These are phyloP conservation scores for Phialophora tarda DNA, from an alignment of 2,329 filamentous ascomycete genomes.

Conservation along the genomic window DNA sequence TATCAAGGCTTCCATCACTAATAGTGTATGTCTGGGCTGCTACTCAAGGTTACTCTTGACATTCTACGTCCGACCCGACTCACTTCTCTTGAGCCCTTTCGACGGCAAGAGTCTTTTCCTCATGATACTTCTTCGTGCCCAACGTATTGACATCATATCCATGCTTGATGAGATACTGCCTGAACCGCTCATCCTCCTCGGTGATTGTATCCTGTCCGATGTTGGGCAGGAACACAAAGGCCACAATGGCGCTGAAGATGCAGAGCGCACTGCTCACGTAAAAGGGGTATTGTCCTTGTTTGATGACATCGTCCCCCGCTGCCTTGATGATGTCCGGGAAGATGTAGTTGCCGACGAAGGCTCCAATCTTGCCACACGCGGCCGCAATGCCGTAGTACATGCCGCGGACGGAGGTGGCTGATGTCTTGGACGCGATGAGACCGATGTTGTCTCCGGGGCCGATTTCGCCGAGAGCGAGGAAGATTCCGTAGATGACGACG, in stretches of 20 bases:
- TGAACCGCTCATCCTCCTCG: slow-evolving; percentile 75
- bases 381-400: slow-evolving; percentile 66
- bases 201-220: slow-evolving; percentile 80
- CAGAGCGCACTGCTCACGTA: slow-evolving; percentile 81
- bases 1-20: background rate
- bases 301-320: slow-evolving; percentile 60
- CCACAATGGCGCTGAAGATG: slow-evolving; percentile 72
- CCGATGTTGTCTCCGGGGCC: slow-evolving; percentile 93
- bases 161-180: slow-evolving; percentile 71
- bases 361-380: slow-evolving; percentile 58
- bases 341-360: slow-evolving; percentile 84
- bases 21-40: background rate
- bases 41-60: background rate
- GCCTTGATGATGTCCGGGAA: slow-evolving; percentile 70
- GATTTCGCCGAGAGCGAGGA: slow-evolving; percentile 76
- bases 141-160: slow-evolving; percentile 75
- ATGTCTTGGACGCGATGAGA: slow-evolving; percentile 83
- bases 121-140: slow-evolving; percentile 48
- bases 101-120: slow-evolving; percentile 19
- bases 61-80: background rate
- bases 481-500: slow-evolving; percentile 78
- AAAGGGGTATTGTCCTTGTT: slow-evolving; percentile 82
- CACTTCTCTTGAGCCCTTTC: slow-evolving; percentile 8
- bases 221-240: slow-evolving; percentile 72
- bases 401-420: slow-evolving; percentile 84